Evolutionary conservation across 2,329 filamentous ascomycete genomes (phyloP).

Genomic region (Stylonectria norvegica): DNA sequence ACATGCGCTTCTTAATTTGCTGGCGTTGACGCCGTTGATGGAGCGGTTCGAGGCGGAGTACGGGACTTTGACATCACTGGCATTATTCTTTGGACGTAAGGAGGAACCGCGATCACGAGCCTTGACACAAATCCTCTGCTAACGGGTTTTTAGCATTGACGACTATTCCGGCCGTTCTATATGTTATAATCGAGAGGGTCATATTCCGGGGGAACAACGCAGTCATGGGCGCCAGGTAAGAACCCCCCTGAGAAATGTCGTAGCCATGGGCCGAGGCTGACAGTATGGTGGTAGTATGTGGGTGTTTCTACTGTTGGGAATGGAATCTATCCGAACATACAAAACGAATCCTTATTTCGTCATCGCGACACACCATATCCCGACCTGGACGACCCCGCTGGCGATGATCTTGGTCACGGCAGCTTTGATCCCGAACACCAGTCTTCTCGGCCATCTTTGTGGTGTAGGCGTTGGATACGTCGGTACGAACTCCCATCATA

Average conservation of each 20-base stretch:
- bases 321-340: conserved; percentile 83
- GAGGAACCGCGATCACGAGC: conserved; percentile 22
- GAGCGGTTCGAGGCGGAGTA: conserved; percentile 92
- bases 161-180: conserved; percentile 77
- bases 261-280: conserved; percentile 2
- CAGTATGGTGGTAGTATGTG: conserved; percentile 62
- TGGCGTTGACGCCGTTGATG: conserved; percentile 81
- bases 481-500: conserved; percentile 52
- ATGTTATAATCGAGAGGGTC: conserved; percentile 73
- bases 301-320: conserved; percentile 83
- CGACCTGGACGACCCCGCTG: conserved; percentile 90
- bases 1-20: conserved; percentile 74
- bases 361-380: conserved; percentile 63
- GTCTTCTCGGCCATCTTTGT: conserved; percentile 81
- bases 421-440: conserved; percentile 75
- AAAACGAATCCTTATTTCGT: conserved; percentile 75
- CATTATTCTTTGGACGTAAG: conserved; percentile 88
- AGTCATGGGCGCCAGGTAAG: conserved; percentile 79
- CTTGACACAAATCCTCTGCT: conserved; percentile 1
- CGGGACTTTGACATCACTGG: conserved; percentile 82
- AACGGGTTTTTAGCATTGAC: conserved; percentile 59
- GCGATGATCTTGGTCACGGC: conserved; percentile 69
- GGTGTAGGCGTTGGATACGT: conserved; percentile 82
- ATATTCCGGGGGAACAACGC: conserved; percentile 68
- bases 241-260: background rate